Base-by-base conservation (phyloP, 2,329 filamentous ascomycete species). In the Hypoxylon rubiginosum region DNA sequence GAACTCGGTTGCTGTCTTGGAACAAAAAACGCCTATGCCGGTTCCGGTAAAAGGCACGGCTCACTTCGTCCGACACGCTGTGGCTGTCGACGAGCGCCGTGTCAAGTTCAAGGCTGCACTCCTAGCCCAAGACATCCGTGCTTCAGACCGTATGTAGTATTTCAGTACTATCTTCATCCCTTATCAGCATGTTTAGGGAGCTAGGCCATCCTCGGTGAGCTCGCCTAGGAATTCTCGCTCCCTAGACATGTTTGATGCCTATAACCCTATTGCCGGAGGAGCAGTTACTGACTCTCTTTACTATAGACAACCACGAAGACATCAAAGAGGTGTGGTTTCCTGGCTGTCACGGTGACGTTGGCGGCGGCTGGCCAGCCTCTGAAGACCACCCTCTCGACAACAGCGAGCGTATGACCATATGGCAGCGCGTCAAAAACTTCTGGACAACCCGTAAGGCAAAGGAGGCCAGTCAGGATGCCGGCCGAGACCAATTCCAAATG, bases 291-390 rank as follows among this genome's bases (percentile, higher is more conserved):
- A 43, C 39, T 10, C 19, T 21, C 6, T 21, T 21, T 4, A 32
- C 19, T 1, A 48, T 74, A 1, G 62, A 74, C 15, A 58, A 71
- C 0, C 64, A 75, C 1, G 81, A 83, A 30, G 80, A 83, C 56
- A 77, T 85, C 62, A 81, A 82, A 51, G 85, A 87, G 66, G 83
- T 87, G 48, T 87, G 85, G 84, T 87, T 87, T 66, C 81, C 85
- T 0, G 85, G 85, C 0, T 82, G 82, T 58, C 85, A 87, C 60
- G 82, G 82, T 9, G 84, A 87, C 57, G 80, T 87, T 9, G 85
- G 85, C 1, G 85, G 85, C 0, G 85, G 85, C 0, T 87, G 84
- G 82, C 79, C 79, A 0, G 76, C 79, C 8, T 71, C 73, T 6
- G 72, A 58, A 3, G 69, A 70, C 26, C 51, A 71, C 26, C 71